Conservation (phyloP, 2,329 filamentous ascomycete genomes). For the Cercospora janseana region DNA sequence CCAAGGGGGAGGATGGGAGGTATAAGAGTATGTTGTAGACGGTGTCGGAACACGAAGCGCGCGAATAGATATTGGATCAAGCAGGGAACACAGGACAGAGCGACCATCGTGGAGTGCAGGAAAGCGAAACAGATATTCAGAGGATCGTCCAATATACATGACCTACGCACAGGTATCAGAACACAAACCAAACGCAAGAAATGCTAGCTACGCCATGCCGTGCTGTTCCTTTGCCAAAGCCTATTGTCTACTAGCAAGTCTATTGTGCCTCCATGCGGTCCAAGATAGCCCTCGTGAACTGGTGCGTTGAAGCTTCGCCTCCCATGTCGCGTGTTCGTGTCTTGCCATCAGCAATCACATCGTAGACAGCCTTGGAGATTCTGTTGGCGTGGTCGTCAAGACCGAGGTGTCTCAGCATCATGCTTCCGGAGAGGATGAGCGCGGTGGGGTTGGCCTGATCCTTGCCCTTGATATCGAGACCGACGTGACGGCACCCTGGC, state of each 20-base stretch:
- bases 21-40: conserved; percentile 42
- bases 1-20: conserved; percentile 34
- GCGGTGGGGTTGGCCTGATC: conserved; percentile 98
- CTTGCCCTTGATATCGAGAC: conserved; percentile 99
- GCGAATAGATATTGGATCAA: not conserved
- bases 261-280: conserved; percentile 75
- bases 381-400: conserved; percentile 98
- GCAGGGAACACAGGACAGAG: not conserved
- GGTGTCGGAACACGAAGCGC: not conserved
- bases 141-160: conserved; percentile 11
- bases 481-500: conserved; percentile 98
- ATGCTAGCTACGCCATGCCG: conserved; percentile 17
- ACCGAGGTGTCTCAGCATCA: conserved; percentile 95
- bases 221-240: conserved; percentile 1
- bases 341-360: conserved; percentile 84
- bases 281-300: conserved; percentile 92
- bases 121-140: too few species aligned
- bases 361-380: conserved; percentile 84
- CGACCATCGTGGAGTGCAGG: too few species aligned
- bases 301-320: conserved; percentile 80
- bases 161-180: conserved; percentile 13
- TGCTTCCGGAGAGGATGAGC: conserved; percentile 88
- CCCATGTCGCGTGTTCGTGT: conserved; percentile 94
- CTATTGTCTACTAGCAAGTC: conserved; percentile 4
- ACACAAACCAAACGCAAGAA: conserved; percentile 13